Evolutionary conservation across 176 grass and related monocot genomes (phyloP).

Genomic region (Aegilops tauschii): DNA sequence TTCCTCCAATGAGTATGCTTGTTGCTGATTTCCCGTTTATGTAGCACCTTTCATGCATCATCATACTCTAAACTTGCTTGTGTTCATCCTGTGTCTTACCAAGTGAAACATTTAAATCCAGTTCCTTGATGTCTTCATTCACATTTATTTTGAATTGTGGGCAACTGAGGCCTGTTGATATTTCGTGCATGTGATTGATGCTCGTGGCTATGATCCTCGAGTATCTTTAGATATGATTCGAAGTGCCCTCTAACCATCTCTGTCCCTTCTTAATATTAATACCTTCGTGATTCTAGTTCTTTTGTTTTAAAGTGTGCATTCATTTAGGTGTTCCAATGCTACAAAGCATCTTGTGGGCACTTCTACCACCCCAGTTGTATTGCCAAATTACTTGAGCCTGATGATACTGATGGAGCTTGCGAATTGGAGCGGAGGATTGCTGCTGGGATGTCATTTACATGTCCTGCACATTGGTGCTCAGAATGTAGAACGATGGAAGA

Average conservation of each 20-base stretch:
- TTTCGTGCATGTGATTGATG: conserved; percentile 5
- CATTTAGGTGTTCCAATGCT: conserved; percentile 70
- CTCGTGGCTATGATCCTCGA: neutral
- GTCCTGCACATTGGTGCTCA: conserved; percentile 68
- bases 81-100: neutral
- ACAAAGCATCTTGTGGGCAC: conserved; percentile 72
- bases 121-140: neutral
- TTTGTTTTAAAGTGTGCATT: neutral
- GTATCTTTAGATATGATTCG: neutral
- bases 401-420: conserved; percentile 40
- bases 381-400: conserved; percentile 50
- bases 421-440: conserved; percentile 48
- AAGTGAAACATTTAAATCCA: conserved; percentile 4
- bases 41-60: neutral
- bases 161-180: neutral
- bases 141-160: conserved; percentile 5
- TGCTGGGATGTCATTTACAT: conserved; percentile 63
- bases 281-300: neutral
- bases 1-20: neutral
- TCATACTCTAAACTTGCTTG: neutral
- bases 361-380: conserved; percentile 83
- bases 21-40: neutral
- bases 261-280: neutral
- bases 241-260: neutral
- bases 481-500: conserved; percentile 56